Base-by-base conservation (phyloP, 1,284 basidiomycete species). In the Hemileia vastatrix region DNA sequence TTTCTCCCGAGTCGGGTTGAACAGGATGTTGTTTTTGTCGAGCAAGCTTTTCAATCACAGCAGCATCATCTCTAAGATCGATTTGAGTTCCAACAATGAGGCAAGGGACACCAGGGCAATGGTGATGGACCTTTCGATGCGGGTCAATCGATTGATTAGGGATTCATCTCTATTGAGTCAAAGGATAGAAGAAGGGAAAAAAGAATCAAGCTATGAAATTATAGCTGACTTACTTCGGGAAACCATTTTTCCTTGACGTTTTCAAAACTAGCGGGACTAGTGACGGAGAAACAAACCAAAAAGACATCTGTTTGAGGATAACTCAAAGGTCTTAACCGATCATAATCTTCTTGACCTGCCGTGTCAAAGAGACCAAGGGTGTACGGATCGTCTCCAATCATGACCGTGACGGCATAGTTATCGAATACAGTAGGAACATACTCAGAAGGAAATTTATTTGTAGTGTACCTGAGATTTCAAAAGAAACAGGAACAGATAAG, bases 181-280 rank as follows among this genome's bases (percentile, higher is more conserved):
- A 9, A 40, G 36, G 23, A 27, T 23, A 5, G 19, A 31, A 13
- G n/a, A 11, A 9, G 11, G 23, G 24, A 47, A 1, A 23, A 47
- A 21, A 13, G 33, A 19, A 19, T 43, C 40, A n/a, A 43, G 40
- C 9, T 8, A 43, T n/a, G 40, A 43, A 43, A n/a, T 8, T 8
- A 44, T 13, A 36, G 24, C 2, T 5, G n/a, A 33, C 49, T 33
- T 5, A 60, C 58, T 80, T 99, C 95, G 27, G 94, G 95, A 83
- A 97, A 96, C 94, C 94, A 99, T 78, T 99, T 99, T 80, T 98
- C 94, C 83, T 95, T 97, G 73, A 99, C 94, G 86, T 99, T 98
- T 79, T 99, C 94, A 76, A 96, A 99, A 57, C 92, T 96, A 43
- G 95, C 93, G 4, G 94, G 95, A 23, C 90, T 94, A 33, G 93